Evolutionary conservation across 257 asterid genomes (phyloP).

Genomic region (Cinchona pubescens): DNA sequence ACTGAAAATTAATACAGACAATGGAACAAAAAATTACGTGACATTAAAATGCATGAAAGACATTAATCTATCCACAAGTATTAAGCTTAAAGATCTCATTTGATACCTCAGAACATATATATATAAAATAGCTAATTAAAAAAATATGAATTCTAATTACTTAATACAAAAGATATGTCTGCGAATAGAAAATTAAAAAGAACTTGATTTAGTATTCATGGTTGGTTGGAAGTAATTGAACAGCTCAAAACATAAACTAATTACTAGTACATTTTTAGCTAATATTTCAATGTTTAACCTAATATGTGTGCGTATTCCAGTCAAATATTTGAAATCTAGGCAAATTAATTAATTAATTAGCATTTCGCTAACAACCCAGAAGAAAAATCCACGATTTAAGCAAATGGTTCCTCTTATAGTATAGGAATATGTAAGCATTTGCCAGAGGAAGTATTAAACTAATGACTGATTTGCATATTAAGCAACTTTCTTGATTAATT

Average conservation of each 20-base stretch:
- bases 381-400: constrained; percentile 11
- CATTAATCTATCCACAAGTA: constrained; percentile 34
- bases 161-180: not conserved
- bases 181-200: not conserved
- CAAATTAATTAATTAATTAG: constrained; percentile 15
- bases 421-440: not conserved
- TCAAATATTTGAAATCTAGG: constrained; percentile 22
- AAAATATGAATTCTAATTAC: not conserved
- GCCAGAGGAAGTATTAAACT: not conserved
- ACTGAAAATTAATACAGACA: too few species aligned
- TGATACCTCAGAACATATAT: constrained; percentile 22
- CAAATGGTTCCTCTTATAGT: constrained; percentile 19
- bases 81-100: constrained; percentile 21
- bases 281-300: constrained; percentile 12
- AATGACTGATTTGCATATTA: constrained; percentile 1
- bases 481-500: not conserved
- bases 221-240: constrained; percentile 46
- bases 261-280: not conserved
- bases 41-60: too few species aligned
- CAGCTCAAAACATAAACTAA: constrained; percentile 30
- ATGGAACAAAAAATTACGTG: too few species aligned
- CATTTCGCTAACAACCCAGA: constrained; percentile 22
- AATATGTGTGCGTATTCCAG: constrained; percentile 20
- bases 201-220: constrained; percentile 11
- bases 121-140: too few species aligned